A percentile compares a stretch with the other conserved stretches of the same genome.
phyloP scores from a whole-genome alignment of 1,139 yeast species.

The Kurtzmaniella quercitrusa region DNA sequence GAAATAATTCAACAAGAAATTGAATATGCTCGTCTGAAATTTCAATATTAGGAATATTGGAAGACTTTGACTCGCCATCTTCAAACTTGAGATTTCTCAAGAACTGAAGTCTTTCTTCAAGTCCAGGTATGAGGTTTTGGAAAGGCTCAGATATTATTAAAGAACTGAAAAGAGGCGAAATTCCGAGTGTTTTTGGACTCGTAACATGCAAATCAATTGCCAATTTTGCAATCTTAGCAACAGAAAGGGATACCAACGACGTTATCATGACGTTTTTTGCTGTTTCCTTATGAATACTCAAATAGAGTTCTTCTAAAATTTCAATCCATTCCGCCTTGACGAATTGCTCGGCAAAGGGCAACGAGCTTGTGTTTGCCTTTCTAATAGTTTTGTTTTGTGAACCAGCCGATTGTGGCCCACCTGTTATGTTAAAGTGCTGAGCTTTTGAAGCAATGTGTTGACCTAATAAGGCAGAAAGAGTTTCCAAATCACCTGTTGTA shows the following conservation, averaged over 20 bases:
- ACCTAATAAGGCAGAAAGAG: conserved; percentile 43
- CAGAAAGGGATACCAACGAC: conserved; percentile 48
- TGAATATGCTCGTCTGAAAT: conserved; percentile 24
- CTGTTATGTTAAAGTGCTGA: conserved; percentile 8
- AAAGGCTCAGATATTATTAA: conserved; percentile 45
- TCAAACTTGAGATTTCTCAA: conserved; percentile 19
- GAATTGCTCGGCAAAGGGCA: conserved; percentile 50
- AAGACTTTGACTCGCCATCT: conserved; percentile 3
- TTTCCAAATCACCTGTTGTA: conserved; percentile 36
- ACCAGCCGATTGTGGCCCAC: conserved; percentile 1
- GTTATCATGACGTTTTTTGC: conserved; percentile 50
- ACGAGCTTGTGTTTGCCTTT: conserved; percentile 17
- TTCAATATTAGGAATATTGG: neutral
- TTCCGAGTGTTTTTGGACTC: conserved; percentile 34
- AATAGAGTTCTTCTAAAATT: conserved; percentile 51
- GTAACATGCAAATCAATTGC: conserved; percentile 44
- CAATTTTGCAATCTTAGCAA: conserved; percentile 36
- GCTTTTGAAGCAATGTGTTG: conserved; percentile 20
- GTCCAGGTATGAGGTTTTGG: conserved; percentile 43
- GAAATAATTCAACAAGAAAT: conserved; percentile 55
- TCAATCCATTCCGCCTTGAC: conserved; percentile 56
- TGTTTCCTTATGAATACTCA: conserved; percentile 44
- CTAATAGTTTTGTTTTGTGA: conserved; percentile 14
- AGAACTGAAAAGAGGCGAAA: conserved; percentile 53
- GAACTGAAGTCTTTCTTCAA: conserved; percentile 45